Percentiles rank a stretch among this genome's conserved stretches.
Conservation (phyloP, 164 flowering plant genomes). For the Stephania cephalantha region DNA sequence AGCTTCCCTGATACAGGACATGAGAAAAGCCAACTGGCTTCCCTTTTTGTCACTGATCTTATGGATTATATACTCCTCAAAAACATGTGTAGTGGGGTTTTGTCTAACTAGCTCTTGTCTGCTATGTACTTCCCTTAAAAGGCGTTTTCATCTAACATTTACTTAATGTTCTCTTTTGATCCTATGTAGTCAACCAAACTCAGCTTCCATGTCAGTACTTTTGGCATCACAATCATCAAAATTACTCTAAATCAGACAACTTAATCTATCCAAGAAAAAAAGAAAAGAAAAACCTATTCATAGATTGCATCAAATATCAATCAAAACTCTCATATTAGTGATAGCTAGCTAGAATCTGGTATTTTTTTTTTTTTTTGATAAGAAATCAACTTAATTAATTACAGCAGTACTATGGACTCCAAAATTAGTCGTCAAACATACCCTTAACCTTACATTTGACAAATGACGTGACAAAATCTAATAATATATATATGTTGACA, state of each 20-base stretch:
- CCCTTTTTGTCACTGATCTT: slow-evolving; percentile 22
- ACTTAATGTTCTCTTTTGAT: slow-evolving; percentile 14
- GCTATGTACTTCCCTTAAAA: slow-evolving; percentile 28
- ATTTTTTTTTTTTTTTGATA: too few species aligned
- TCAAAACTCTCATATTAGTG: too few species aligned
- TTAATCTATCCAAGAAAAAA: neutral
- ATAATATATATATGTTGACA: too few species aligned
- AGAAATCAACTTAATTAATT: too few species aligned
- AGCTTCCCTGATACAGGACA: slow-evolving; percentile 21
- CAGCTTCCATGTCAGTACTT: slow-evolving; percentile 27
- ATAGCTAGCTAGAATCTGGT: too few species aligned
- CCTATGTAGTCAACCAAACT: slow-evolving; percentile 23
- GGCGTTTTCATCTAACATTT: slow-evolving; percentile 16
- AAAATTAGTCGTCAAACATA: too few species aligned
- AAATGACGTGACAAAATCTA: too few species aligned
- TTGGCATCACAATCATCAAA: slow-evolving; percentile 43
- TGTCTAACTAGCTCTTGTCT: slow-evolving; percentile 23
- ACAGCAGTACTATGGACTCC: too few species aligned
- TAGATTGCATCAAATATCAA: too few species aligned
- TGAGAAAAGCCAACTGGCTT: slow-evolving; percentile 24
- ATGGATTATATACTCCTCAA: slow-evolving; percentile 13
- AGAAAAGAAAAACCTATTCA: too few species aligned
- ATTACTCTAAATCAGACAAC: slow-evolving; percentile 34
- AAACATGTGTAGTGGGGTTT: slow-evolving; percentile 24
- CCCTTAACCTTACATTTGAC: too few species aligned